Base-by-base conservation (phyloP, 257 asterid genomes). In the Gentiana straminea region DNA sequence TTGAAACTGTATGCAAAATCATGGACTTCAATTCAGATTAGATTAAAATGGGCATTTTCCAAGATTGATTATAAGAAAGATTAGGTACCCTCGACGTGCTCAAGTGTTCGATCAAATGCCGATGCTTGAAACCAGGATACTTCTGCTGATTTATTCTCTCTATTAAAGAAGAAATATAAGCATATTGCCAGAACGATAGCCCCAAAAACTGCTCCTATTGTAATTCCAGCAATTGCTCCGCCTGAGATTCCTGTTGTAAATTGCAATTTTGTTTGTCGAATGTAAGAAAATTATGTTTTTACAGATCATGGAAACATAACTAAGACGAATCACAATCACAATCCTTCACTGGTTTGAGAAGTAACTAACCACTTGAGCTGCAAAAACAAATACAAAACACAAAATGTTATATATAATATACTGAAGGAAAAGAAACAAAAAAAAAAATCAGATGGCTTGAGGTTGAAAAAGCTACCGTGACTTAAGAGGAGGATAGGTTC, bases 301-400 rank as follows among this genome's bases (percentile, higher is more conserved):
- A 43, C 4, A 37, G 53, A 45, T 59, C 62, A 41, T 48, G 47
- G 74, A 51, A 60, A 71, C 61, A 62, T 38, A 15, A 38, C 54
- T 54, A 13, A 37, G 43, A 68, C 47, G 48, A 57, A 49, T 41
- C 45, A 36, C 43, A 51, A 50, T 50, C 34, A 34, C 60, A 52
- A 59, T 49, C 61, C 63, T 59, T 35, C 51, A 52, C 13, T 35
- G 70, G 52, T 49, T 48, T 44, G 60, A 69, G 70, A 68, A 57
- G 66, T 24, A 58, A 61, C 78, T 49, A 68, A 89, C 95, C 94
- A 58, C 66, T 80, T 78, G 97, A 80, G 67, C 97, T 89, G 97
- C 89, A 78, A 51, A 61, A 68, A 55, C 43, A 58, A 58, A 58
- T 5, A 35, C 6, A 49, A 46, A 58, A 67, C 13, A 53, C 61